A percentile compares a stretch with the other conserved stretches of the same genome.
These are phyloP conservation scores for Eutrema heterophyllum DNA, from an alignment of 345 rosid species.

Conservation along the genomic window DNA sequence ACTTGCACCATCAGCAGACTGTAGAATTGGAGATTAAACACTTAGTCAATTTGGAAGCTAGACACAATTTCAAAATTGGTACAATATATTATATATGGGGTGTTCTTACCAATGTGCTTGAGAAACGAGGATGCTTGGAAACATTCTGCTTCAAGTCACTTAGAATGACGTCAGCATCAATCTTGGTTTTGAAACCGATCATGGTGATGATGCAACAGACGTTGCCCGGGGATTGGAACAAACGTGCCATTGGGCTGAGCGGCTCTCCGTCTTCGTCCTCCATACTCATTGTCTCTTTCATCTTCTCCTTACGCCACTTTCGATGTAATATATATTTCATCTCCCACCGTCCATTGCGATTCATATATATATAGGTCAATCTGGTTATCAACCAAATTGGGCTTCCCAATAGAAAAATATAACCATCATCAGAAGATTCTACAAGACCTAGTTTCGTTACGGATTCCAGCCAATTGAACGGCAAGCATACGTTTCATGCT, in stretches of 20 bases:
- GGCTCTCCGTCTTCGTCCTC: slow-evolving; percentile 25
- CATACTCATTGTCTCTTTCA: neutral
- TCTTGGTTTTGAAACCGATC: slow-evolving; percentile 42
- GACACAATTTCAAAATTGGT: too few relatives aligned
- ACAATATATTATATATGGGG: too few relatives aligned
- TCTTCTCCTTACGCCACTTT: neutral
- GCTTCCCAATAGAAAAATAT: too few relatives aligned
- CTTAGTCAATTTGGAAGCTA: too few relatives aligned
- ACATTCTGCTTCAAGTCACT: slow-evolving; percentile 40
- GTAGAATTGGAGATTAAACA: too few relatives aligned
- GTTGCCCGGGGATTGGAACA: slow-evolving; percentile 45
- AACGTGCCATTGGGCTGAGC: slow-evolving; percentile 45
- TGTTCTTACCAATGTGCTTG: slow-evolving; percentile 54
- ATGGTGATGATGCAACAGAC: slow-evolving; percentile 39
- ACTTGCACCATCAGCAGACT: slow-evolving; percentile 37
- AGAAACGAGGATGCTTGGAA: slow-evolving; percentile 75
- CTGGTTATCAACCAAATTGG: too few relatives aligned
- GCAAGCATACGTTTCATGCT: too few relatives aligned
- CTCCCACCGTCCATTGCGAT: neutral
- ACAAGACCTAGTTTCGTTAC: too few relatives aligned
- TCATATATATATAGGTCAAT: too few relatives aligned
- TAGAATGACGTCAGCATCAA: slow-evolving; percentile 38
- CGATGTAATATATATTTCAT: neutral
- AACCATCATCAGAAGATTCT: too few relatives aligned
- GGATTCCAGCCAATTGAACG: too few relatives aligned